These are phyloP conservation scores for Apophysomyces variabilis DNA, from an alignment of 371 early-diverging fungal genomes.

Conservation along the genomic window DNA sequence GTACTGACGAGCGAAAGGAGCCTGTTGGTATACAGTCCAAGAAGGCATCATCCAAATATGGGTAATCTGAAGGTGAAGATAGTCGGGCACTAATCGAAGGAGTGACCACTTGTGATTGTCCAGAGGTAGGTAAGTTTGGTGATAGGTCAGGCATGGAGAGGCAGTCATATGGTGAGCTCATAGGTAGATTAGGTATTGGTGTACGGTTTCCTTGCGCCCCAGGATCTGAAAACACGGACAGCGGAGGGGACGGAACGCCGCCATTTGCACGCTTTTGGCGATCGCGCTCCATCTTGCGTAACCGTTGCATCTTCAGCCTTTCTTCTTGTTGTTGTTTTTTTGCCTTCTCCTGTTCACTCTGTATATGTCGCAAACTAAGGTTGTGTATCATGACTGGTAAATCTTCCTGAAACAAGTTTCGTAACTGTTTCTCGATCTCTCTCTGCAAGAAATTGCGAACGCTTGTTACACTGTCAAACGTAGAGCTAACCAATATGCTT, in stretches of 20 bases:
- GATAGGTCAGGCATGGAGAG: conserved; percentile 14
- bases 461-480: conserved; percentile 90
- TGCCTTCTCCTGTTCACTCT: conserved; percentile 24
- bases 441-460: conserved; percentile 87
- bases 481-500: conserved; percentile 88
- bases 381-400: conserved; percentile 93
- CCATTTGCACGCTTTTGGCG: conserved; percentile 10
- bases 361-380: conserved; percentile 60
- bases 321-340: conserved; percentile 19
- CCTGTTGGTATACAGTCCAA: conserved; percentile 5
- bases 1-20: neutral
- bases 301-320: conserved; percentile 1
- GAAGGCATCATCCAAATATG: conserved; percentile 13
- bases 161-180: neutral
- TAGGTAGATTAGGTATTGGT: neutral
- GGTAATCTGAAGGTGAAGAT: neutral
- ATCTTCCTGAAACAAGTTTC: conserved; percentile 91
- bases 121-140: neutral
- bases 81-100: conserved; percentile 6
- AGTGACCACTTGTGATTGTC: neutral
- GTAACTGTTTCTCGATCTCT: conserved; percentile 89
- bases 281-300: conserved; percentile 8
- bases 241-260: conserved; percentile 1
- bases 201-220: neutral
- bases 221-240: conserved; percentile 12